Conservation (phyloP, 2,329 filamentous ascomycete genomes). For the Ascochyta lentis region DNA sequence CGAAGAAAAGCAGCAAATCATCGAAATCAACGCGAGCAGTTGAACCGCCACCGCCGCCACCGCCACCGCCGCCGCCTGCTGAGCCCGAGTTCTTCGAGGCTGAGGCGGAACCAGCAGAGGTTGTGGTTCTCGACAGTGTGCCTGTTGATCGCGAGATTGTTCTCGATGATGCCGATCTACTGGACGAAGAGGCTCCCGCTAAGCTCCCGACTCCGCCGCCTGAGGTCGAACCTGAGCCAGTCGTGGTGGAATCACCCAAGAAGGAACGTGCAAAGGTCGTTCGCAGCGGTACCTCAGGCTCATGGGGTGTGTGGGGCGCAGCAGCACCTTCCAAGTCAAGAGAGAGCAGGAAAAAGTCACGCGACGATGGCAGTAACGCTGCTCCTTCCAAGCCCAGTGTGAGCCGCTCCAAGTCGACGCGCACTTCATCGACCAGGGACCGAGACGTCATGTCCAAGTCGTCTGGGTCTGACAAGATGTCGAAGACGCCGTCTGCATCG, state of each 20-base stretch:
- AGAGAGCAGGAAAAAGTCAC: slow-evolving; percentile 47
- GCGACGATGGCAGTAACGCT: slow-evolving; percentile 38
- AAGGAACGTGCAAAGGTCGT: slow-evolving; percentile 81
- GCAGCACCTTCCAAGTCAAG: slow-evolving; percentile 53
- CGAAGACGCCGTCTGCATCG: slow-evolving; percentile 50
- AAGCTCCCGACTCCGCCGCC: slow-evolving; percentile 58
- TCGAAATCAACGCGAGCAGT: slow-evolving; percentile 30
- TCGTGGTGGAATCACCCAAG: slow-evolving; percentile 59
- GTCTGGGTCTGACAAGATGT: slow-evolving; percentile 75
- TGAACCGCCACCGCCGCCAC: slow-evolving; percentile 37
- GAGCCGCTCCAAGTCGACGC: slow-evolving; percentile 63
- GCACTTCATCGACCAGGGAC: slow-evolving; percentile 57
- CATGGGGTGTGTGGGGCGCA: slow-evolving; percentile 79
- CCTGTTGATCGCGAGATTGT: slow-evolving; percentile 27
- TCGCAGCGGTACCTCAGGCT: slow-evolving; percentile 69
- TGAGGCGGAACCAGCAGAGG: slow-evolving; percentile 32
- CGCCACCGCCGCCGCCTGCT: slow-evolving; percentile 35
- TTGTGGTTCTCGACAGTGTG: slow-evolving; percentile 26
- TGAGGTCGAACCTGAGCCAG: slow-evolving; percentile 47
- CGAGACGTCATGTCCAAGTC: slow-evolving; percentile 71
- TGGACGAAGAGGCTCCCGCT: slow-evolving; percentile 37
- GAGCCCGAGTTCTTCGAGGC: slow-evolving; percentile 30
- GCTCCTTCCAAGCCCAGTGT: slow-evolving; percentile 52
- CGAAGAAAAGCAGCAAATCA: slow-evolving; percentile 41
- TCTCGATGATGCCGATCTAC: slow-evolving; percentile 29